These are phyloP conservation scores for Gracilaria domingensis DNA, from an alignment of 23 red algal genomes.

Conservation along the genomic window DNA sequence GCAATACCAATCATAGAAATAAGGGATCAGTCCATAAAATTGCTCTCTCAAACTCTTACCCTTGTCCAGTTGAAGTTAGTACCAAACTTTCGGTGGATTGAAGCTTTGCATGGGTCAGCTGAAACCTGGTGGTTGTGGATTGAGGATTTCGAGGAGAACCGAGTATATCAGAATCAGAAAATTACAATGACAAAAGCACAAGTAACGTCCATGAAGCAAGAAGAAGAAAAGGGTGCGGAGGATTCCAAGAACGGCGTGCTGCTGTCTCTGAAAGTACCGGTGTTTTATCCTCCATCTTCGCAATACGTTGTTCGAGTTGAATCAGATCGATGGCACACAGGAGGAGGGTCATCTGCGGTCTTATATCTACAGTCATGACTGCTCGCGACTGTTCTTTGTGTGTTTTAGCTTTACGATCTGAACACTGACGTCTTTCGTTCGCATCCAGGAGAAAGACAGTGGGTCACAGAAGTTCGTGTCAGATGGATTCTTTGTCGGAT, in stretches of 20 bases:
- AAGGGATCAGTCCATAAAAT: constrained; percentile 27
- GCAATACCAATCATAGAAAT: constrained; percentile 73
- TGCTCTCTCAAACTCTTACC: constrained; percentile 65
- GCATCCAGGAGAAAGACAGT: too few species aligned
- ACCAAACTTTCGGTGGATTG: constrained; percentile 85
- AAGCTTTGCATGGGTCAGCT: constrained; percentile 63
- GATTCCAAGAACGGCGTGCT: background rate
- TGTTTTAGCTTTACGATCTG: too few species aligned
- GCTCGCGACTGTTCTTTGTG: background rate
- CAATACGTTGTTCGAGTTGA: constrained; percentile 81
- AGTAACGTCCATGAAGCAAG: constrained; percentile 34
- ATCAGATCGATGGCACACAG: constrained; percentile 87
- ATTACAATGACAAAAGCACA: constrained; percentile 67
- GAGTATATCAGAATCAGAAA: constrained; percentile 80
- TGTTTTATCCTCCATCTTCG: constrained; percentile 83
- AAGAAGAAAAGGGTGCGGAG: constrained; percentile 16
- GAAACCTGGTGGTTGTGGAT: constrained; percentile 96
- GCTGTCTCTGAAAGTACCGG: constrained; percentile 71
- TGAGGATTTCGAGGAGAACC: constrained; percentile 82
- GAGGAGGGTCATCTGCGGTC: constrained; percentile 53
- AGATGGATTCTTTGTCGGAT: too few species aligned
- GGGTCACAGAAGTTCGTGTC: too few species aligned
- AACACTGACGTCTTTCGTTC: too few species aligned
- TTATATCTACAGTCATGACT: background rate
- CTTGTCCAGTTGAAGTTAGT: constrained; percentile 61